Evolutionary conservation across 495 filamentous ascomycete genomes (phyloP).

Genomic region (Talaromyces proteolyticus): DNA sequence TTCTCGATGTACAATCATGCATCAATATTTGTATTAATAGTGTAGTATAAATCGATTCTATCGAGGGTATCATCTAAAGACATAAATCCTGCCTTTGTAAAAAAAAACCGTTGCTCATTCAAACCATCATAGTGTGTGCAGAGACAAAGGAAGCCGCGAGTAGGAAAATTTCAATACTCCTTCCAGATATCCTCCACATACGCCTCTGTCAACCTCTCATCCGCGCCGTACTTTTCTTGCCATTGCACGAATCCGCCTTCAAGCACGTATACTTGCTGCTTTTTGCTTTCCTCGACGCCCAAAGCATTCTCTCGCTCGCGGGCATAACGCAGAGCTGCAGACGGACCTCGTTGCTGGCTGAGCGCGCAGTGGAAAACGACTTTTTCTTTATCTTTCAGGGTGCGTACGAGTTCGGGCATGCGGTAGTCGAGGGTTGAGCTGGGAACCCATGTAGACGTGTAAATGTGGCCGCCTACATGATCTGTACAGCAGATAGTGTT

Average conservation of each 20-base stretch:
- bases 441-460: conserved; percentile 65
- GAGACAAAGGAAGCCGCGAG: no score
- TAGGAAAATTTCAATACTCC: conserved; percentile 39
- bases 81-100: no score
- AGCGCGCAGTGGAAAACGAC: conserved; percentile 97
- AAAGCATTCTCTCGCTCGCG: conserved; percentile 32
- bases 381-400: conserved; percentile 67
- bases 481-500: conserved; percentile 40
- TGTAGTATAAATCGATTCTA: no score
- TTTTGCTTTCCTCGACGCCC: conserved; percentile 28
- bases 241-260: conserved; percentile 85
- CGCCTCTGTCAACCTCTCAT: conserved; percentile 75
- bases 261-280: conserved; percentile 73
- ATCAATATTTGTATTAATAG: neutral
- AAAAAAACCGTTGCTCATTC: no score
- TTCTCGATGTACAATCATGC: neutral
- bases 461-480: conserved; percentile 89
- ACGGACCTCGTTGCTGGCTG: conserved; percentile 69
- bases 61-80: neutral
- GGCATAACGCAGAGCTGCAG: conserved; percentile 37
- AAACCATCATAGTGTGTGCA: no score
- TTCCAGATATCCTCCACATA: conserved; percentile 85
- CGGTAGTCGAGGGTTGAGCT: conserved; percentile 63
- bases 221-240: conserved; percentile 79
- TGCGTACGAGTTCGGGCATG: conserved; percentile 75